Percentiles rank a stretch among this genome's conserved stretches.
phyloP scores from a whole-genome alignment of 805 yeast genomes.

The Spathaspora passalidarum region DNA sequence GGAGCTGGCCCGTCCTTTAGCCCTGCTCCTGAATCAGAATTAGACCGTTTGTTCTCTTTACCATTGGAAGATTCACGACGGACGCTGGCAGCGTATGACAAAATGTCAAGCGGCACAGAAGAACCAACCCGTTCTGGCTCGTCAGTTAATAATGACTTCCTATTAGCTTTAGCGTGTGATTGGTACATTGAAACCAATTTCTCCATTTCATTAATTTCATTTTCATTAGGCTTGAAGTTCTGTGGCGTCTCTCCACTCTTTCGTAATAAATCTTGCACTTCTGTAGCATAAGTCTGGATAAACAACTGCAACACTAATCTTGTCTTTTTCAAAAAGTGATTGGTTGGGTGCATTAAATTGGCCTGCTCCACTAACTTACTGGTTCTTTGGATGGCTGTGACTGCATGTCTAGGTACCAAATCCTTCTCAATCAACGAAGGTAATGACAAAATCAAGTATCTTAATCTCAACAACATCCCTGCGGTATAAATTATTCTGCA shows the following conservation, averaged over 20 bases:
- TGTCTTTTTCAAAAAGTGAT: constrained; percentile 51
- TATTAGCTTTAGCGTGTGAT: constrained; percentile 4
- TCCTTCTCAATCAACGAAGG: constrained; percentile 45
- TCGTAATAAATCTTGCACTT: constrained; percentile 37
- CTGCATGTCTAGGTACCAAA: constrained; percentile 46
- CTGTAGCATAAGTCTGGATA: constrained; percentile 59
- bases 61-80: constrained; percentile 16
- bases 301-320: constrained; percentile 56
- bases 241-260: constrained; percentile 20
- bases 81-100: constrained; percentile 40
- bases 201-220: constrained; percentile 19
- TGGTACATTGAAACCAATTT: constrained; percentile 10
- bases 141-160: constrained; percentile 1
- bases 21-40: background rate
- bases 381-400: constrained; percentile 29
- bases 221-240: constrained; percentile 15
- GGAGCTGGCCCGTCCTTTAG: background rate
- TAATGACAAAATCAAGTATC: constrained; percentile 53
- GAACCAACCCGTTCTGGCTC: background rate
- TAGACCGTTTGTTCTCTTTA: constrained; percentile 10
- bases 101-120: constrained; percentile 32
- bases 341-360: constrained; percentile 27
- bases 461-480: constrained; percentile 56
- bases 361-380: constrained; percentile 27
- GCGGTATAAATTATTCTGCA: constrained; percentile 62